Evolutionary conservation across 768 basidiomycete species (phyloP).

Genomic region (Leccinum variicolor): DNA sequence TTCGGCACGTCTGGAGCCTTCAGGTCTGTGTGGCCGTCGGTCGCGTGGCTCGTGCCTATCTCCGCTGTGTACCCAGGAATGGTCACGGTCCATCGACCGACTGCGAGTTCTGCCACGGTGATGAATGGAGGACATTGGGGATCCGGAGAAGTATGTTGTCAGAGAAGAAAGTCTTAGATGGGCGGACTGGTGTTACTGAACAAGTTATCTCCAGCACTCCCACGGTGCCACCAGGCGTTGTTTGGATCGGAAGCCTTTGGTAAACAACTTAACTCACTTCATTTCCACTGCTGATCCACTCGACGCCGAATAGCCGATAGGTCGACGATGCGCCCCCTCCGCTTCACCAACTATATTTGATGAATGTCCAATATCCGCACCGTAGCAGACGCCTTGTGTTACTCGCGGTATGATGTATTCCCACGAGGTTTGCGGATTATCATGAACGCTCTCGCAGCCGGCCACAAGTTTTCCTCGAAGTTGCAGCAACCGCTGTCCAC

Average conservation of each 20-base stretch:
- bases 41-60: constrained; percentile 19
- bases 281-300: constrained; percentile 13
- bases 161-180: neutral
- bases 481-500: constrained; percentile 1
- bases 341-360: constrained; percentile 10
- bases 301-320: constrained; percentile 20
- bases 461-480: constrained; percentile 26
- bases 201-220: neutral
- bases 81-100: constrained; percentile 12
- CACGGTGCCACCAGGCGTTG: constrained; percentile 10
- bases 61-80: constrained; percentile 10
- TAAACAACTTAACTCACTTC: constrained; percentile 21
- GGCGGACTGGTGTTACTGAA: constrained; percentile 2
- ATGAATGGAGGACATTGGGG: constrained; percentile 20
- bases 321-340: constrained; percentile 6
- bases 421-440: constrained; percentile 18
- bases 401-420: neutral
- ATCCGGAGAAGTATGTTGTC: neutral
- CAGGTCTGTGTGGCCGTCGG: constrained; percentile 15
- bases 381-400: constrained; percentile 19
- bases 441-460: constrained; percentile 17
- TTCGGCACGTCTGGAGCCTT: constrained; percentile 12
- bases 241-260: constrained; percentile 28
- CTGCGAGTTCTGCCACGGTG: constrained; percentile 22
- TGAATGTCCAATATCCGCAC: constrained; percentile 27